phyloP scores from a whole-genome alignment of 2,329 filamentous ascomycete genomes.

The Colletotrichum musicola region DNA sequence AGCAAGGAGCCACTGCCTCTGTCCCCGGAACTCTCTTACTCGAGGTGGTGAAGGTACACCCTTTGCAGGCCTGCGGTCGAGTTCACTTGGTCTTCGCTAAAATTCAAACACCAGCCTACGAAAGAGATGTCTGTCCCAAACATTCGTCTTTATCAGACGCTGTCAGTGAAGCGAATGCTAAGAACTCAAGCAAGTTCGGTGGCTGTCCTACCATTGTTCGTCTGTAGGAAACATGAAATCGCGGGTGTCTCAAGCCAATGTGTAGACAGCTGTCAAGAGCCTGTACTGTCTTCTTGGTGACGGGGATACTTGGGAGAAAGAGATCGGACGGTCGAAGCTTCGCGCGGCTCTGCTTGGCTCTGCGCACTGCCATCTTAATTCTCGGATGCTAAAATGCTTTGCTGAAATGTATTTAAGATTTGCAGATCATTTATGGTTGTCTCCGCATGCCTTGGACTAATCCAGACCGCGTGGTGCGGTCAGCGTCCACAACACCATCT shows the following conservation, averaged over 20 bases:
- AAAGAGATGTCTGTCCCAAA: too few relatives aligned
- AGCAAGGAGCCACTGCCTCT: too few relatives aligned
- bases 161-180: background rate
- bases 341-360: slow-evolving; percentile 10
- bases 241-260: slow-evolving; percentile 3
- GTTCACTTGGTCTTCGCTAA: too few relatives aligned
- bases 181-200: background rate
- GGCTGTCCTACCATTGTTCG: background rate
- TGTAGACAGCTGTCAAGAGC: background rate
- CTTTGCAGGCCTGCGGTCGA: too few relatives aligned
- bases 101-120: too few relatives aligned
- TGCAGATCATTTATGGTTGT: background rate
- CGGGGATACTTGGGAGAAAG: too few relatives aligned
- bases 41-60: background rate
- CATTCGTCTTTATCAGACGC: too few relatives aligned
- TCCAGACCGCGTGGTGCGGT: background rate
- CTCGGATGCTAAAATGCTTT: background rate
- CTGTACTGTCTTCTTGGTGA: background rate
- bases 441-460: background rate
- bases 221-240: background rate
- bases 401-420: slow-evolving; percentile 1
- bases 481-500: too few relatives aligned
- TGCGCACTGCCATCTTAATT: background rate
- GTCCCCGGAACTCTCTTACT: background rate
- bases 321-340: slow-evolving; percentile 18